phyloP scores from a whole-genome alignment of 1,284 basidiomycete species.

The Apiotrichum sp. region DNA sequence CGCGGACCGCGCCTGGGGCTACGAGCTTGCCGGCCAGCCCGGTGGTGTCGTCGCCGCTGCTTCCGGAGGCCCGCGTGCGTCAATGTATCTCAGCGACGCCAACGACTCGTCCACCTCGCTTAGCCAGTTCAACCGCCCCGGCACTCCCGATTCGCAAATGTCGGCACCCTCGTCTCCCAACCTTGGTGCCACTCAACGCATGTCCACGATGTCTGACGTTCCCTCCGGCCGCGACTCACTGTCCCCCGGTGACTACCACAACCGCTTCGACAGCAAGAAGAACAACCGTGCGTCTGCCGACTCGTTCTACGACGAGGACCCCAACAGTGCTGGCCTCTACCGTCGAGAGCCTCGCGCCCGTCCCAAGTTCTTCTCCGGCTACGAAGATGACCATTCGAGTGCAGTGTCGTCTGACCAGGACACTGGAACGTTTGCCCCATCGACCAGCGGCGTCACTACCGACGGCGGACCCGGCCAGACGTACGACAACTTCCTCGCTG shows the following conservation, averaged over 20 bases:
- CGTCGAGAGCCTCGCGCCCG: constrained; percentile 23
- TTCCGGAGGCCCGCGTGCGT: constrained; percentile 1
- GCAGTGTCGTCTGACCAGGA: constrained; percentile 42
- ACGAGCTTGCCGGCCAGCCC: constrained; percentile 32
- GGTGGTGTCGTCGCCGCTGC: neutral
- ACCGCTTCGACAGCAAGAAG: constrained; percentile 37
- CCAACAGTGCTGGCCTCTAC: constrained; percentile 17
- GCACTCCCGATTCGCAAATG: constrained; percentile 33
- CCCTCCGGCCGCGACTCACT: constrained; percentile 7
- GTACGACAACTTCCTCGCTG: constrained; percentile 73
- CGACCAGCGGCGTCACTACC: neutral
- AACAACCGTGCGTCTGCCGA: constrained; percentile 40
- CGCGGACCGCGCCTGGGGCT: constrained; percentile 64
- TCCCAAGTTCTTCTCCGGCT: constrained; percentile 52
- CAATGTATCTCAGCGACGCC: constrained; percentile 30
- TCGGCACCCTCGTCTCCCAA: constrained; percentile 34
- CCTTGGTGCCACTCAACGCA: constrained; percentile 17
- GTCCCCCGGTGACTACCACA: constrained; percentile 31
- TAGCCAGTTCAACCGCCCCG: constrained; percentile 50
- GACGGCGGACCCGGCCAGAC: constrained; percentile 4
- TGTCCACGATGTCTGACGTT: constrained; percentile 6
- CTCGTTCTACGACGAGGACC: constrained; percentile 47
- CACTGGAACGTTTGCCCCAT: constrained; percentile 27
- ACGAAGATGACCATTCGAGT: constrained; percentile 55
- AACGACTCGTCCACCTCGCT: constrained; percentile 27